Base-by-base conservation (phyloP, 2,329 filamentous ascomycete species). In the Paraconiothyrium sp. region DNA sequence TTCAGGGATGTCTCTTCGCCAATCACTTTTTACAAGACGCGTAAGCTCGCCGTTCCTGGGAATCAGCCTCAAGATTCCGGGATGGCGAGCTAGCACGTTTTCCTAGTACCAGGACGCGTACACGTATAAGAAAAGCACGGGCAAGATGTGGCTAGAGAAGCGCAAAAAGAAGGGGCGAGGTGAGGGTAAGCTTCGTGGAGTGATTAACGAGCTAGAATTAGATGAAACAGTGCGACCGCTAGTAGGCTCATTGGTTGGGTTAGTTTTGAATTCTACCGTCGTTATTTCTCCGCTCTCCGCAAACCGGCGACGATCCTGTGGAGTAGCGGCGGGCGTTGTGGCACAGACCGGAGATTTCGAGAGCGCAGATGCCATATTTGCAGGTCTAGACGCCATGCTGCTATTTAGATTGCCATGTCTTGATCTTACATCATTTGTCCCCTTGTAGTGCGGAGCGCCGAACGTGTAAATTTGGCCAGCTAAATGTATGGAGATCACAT, bases 281-380 rank as follows among this genome's bases (percentile, higher is more conserved):
- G 27, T 34, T 55, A 55, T 34, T 55, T 46, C 52, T 55, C 52
- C 52, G 52, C 52, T 46, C 52, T 46, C 52, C 39, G 39, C 52
- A 22, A 55, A 34, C 27, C 11, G 52, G 39, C 10, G 20, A 2
- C 46, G 46, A 48, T 52, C 34, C 35, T 39, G 34, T 52, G 49
- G 49, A 52, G 49, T 41, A 52, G 49, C 35, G 20, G 49, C 49
- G 43, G 20, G 20, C 20, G n/a, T 10, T 8, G 10, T 34, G 9
- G 34, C 16, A 14, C 49, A 27, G 34, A 39, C 34, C 34, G 49
- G 49, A 32, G 49, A 52, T 22, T 39, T 50, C n/a, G 34, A 39
- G 20, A 9, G 24, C 41, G 49, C 34, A 52, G 3, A 52, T 7
- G 34, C 49, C 32, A 27, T 49, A 14, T 11, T 5, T 16, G 47